Conservation (phyloP, 2,329 filamentous ascomycete species). For the Eurotiales sp. region DNA sequence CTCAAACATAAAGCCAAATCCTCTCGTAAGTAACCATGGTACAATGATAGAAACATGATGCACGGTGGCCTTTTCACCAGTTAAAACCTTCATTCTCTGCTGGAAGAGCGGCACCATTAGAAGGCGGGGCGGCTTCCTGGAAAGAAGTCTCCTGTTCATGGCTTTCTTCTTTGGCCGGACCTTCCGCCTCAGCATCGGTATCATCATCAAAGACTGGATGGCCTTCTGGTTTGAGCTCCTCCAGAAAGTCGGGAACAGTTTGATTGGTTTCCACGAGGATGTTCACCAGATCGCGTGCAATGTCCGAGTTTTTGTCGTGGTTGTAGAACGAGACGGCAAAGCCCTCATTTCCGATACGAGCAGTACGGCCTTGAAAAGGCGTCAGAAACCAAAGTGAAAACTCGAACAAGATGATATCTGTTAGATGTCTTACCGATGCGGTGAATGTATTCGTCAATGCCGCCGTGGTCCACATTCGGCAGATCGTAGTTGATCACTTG, state of each 20-base stretch:
- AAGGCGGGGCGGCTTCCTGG: neutral
- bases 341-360: slow-evolving; percentile 83
- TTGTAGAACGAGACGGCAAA: slow-evolving; percentile 87
- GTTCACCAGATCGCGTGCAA: slow-evolving; percentile 73
- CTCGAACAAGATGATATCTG: neutral
- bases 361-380: slow-evolving; percentile 68
- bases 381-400: neutral
- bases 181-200: slow-evolving; percentile 26
- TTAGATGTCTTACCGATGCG: slow-evolving; percentile 66
- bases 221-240: slow-evolving; percentile 49
- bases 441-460: slow-evolving; percentile 89
- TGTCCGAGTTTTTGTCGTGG: slow-evolving; percentile 64
- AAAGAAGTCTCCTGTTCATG: neutral
- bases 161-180: neutral
- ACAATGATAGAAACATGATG: too few relatives aligned
- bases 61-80: too few relatives aligned
- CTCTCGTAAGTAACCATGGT: too few relatives aligned
- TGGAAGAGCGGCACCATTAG: neutral
- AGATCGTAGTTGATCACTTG: slow-evolving; percentile 95
- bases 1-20: too few relatives aligned
- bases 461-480: slow-evolving; percentile 69
- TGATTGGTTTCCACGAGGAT: slow-evolving; percentile 77
- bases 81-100: neutral
- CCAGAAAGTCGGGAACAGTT: slow-evolving; percentile 75
- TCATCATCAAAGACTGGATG: slow-evolving; percentile 51